Base-by-base conservation (phyloP, 2,329 filamentous ascomycete species). In the Calonectria honghensis region DNA sequence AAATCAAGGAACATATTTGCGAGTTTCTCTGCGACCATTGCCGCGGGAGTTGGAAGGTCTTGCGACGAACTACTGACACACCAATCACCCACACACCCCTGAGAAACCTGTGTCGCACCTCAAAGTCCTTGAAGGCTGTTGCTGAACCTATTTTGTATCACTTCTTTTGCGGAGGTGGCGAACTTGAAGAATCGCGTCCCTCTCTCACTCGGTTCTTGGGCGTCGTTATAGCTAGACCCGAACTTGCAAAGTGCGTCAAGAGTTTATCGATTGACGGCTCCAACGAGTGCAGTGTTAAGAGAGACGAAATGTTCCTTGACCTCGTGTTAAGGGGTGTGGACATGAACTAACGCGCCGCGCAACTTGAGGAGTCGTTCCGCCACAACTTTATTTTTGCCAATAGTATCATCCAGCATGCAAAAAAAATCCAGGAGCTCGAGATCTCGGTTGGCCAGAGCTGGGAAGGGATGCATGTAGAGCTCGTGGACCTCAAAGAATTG, bases 1-100 rank as follows among this genome's bases (percentile, higher is more conserved):
- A 70, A 24, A n/a, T 70, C 20, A 52, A 45, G 27, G 27, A 10
- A 14, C 57, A 91, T 88, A 0, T 90, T 88, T 3, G 83, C 87
- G 57, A 66, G n/a, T 66, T 65, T 32, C 48, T 72, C 27, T 66
- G 69, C 51, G 35, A 50, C 20, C 61, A 74, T 29, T 72, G 52
- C 32, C 27, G 31, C 27, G 45, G 14, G 41, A 10, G 29, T 10
- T 66, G 41, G 63, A 14, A 35, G 9, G 31, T n/a, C 10, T 10
- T 31, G n/a, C 45, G 29, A 27, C 39, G 7, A 65, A 20, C 39
- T 31, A 10, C n/a, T n/a, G 61, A 31, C 6, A 65, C 9, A 50
- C 16, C 3, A 9, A 65, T 50, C 39, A 65, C 61, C 13, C 16
- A 16, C 11, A 2, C 11, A n/a, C 59, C 66, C 10, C 20, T 69